phyloP scores from a whole-genome alignment of 306 rosid genomes.

The Vigna radiata region DNA sequence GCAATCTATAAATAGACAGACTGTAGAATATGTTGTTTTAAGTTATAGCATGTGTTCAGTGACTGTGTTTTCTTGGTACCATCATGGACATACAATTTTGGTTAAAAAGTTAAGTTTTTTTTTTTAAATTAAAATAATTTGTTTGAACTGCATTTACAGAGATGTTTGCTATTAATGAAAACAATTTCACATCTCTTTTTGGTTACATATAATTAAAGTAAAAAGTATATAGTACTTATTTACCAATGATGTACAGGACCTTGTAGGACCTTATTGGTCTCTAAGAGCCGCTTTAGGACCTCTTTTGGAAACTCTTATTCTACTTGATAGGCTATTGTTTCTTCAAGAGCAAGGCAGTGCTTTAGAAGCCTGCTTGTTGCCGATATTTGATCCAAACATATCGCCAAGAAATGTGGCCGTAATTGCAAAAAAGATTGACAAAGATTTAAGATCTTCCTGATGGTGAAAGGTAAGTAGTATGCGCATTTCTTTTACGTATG shows the following conservation, averaged over 20 bases:
- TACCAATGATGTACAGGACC: conserved; percentile 62
- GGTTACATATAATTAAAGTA: conserved; percentile 25
- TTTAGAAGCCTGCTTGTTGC: conserved; percentile 68
- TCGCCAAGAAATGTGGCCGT: conserved; percentile 93
- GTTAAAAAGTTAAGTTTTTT: conserved; percentile 6
- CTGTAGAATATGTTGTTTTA: background rate
- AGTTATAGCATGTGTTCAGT: background rate
- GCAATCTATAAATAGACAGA: background rate
- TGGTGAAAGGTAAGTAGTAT: conserved; percentile 39
- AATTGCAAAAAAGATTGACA: conserved; percentile 71
- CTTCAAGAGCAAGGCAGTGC: conserved; percentile 82
- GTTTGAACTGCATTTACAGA: conserved; percentile 3
- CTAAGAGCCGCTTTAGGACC: conserved; percentile 96
- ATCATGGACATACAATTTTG: background rate
- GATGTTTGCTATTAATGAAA: conserved; percentile 6
- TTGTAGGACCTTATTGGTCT: conserved; percentile 91
- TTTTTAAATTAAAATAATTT: conserved; percentile 20
- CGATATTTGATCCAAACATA: conserved; percentile 78
- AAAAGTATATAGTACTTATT: conserved; percentile 28
- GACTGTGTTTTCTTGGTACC: background rate
- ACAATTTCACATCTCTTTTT: background rate
- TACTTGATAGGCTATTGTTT: conserved; percentile 89
- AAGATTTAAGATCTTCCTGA: conserved; percentile 44
- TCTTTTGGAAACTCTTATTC: conserved; percentile 80
- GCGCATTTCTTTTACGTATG: background rate